Conservation (phyloP, 2,329 filamentous ascomycete genomes). For the Ophiocordyceps australis region DNA sequence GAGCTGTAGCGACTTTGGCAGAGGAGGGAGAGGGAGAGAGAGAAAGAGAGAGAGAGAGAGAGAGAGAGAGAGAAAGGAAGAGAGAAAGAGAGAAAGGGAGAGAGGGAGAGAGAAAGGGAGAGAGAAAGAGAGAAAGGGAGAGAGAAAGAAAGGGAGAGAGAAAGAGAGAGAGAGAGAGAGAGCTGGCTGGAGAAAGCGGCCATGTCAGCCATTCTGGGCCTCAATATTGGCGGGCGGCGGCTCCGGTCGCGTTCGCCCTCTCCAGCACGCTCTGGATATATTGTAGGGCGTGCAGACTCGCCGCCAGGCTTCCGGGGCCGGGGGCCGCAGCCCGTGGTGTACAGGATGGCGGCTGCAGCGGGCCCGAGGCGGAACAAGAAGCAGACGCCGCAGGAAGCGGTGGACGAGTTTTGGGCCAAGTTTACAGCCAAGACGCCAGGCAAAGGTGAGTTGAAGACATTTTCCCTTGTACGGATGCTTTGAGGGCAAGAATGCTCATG, state of each 20-base stretch:
- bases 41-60: too few species aligned
- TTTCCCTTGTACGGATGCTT: background rate
- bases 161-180: too few species aligned
- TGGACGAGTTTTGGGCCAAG: conserved; percentile 57
- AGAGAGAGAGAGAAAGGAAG: too few species aligned
- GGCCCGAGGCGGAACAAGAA: conserved; percentile 17
- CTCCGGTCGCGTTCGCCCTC: background rate
- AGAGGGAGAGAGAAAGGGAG: too few species aligned
- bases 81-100: too few species aligned
- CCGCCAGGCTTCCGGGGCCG: background rate
- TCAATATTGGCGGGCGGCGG: conserved; percentile 1
- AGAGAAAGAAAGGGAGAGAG: background rate
- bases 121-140: too few species aligned
- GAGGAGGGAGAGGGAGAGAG: too few species aligned
- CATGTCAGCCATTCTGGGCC: conserved; percentile 2
- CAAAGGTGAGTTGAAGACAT: conserved; percentile 29
- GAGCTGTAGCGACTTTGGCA: too few species aligned
- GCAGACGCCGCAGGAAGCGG: conserved; percentile 44
- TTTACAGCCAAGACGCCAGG: conserved; percentile 55
- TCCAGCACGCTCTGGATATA: background rate
- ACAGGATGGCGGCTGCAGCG: too few species aligned
- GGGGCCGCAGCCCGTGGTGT: background rate
- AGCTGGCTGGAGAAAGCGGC: too few species aligned
- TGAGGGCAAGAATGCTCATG: too few species aligned
- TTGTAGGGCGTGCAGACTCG: background rate